phyloP scores from a whole-genome alignment of 176 grass and related monocot genomes.

The Triticum dicoccoides region DNA sequence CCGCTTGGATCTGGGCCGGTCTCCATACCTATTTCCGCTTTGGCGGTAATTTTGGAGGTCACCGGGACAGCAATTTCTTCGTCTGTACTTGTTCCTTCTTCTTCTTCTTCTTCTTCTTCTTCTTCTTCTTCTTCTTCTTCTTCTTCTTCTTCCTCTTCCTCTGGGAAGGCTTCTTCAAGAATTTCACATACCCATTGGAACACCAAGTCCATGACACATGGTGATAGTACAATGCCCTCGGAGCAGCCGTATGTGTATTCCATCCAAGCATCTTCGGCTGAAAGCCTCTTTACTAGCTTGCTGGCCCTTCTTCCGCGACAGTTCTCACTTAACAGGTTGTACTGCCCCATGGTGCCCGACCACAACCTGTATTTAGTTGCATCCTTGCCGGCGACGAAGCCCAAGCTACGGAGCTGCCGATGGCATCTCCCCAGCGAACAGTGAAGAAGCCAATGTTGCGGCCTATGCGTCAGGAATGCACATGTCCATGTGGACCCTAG shows the following conservation, averaged over 20 bases:
- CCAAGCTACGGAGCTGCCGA: background rate
- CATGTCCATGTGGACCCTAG: background rate
- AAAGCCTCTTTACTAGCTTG: background rate
- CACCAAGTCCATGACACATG: background rate
- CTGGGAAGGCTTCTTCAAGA: background rate
- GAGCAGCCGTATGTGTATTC: background rate
- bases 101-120: no score
- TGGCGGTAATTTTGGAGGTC: no score
- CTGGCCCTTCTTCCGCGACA: background rate
- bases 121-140: no score
- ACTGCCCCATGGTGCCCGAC: background rate
- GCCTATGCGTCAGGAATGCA: background rate
- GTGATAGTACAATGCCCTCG: background rate
- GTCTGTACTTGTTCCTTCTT: no score
- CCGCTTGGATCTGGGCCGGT: no score
- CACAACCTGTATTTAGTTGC: slow-evolving; percentile 17
- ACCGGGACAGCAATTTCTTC: no score
- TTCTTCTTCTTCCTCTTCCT: no score
- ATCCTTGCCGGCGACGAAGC: background rate
- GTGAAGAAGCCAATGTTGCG: background rate
- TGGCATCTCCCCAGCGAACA: background rate
- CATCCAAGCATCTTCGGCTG: background rate
- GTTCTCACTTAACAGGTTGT: background rate
- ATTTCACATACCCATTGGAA: background rate
- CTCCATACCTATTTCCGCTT: no score